These are phyloP conservation scores for Aspergillus carlsbadensis DNA, from an alignment of 495 filamentous ascomycete genomes.

Conservation along the genomic window DNA sequence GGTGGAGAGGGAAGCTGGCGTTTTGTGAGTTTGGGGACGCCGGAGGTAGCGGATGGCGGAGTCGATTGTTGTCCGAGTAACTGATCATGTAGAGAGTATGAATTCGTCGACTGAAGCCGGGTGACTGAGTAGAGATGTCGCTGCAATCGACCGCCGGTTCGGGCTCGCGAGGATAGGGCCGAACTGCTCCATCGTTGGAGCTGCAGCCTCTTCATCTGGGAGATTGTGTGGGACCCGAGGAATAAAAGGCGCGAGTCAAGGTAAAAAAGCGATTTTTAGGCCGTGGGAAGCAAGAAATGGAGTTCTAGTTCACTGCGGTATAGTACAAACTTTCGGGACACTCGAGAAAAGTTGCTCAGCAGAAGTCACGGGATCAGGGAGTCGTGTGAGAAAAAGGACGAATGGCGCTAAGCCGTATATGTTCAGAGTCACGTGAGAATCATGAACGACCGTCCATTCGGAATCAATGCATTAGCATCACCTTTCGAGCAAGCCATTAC, in stretches of 20 bases:
- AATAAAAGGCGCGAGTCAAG: neutral
- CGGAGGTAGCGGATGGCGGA: constrained; percentile 20
- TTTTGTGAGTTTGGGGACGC: constrained; percentile 31
- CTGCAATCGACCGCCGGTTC: constrained; percentile 48
- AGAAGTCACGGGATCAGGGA: constrained; percentile 43
- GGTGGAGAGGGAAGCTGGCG: constrained; percentile 62
- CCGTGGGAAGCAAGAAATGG: constrained; percentile 14
- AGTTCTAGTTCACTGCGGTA: constrained; percentile 8
- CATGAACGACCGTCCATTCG: constrained; percentile 35
- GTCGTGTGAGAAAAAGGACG: constrained; percentile 35
- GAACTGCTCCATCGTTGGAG: constrained; percentile 70
- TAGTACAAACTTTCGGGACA: constrained; percentile 27
- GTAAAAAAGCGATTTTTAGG: constrained; percentile 4
- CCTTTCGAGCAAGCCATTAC: constrained; percentile 23
- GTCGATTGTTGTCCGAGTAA: constrained; percentile 20
- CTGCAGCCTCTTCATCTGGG: constrained; percentile 68
- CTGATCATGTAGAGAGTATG: constrained; percentile 31
- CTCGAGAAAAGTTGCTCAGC: constrained; percentile 44
- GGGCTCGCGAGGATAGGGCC: constrained; percentile 58
- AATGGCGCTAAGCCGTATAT: constrained; percentile 29
- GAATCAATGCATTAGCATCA: constrained; percentile 27
- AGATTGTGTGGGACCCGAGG: constrained; percentile 16
- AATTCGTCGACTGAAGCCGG: constrained; percentile 40
- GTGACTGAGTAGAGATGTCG: constrained; percentile 39
- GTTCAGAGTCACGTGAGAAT: constrained; percentile 31